Base-by-base conservation (phyloP, 2,329 filamentous ascomycete genomes). In the Aspergillus tanneri region DNA sequence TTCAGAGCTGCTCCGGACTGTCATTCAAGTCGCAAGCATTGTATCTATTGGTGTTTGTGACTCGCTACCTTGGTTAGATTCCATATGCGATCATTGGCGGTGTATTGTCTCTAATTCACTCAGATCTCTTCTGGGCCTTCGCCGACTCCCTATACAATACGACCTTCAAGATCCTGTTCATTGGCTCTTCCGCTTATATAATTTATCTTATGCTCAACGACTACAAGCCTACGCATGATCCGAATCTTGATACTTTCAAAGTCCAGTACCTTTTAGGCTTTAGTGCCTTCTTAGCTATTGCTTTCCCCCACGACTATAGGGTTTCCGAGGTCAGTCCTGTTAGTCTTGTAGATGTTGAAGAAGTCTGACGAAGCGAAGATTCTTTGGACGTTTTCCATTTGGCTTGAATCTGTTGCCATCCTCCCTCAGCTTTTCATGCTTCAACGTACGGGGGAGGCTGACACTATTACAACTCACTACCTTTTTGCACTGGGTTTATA, bases 391-490 rank as follows among this genome's bases (percentile, higher is more conserved):
- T 99, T 97, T 72, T 95, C 88, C 45, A 96, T 99, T 70, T 99
- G 93, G 93, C 82, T 99, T 24, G 93, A 99, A 76, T 86, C 88
- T 4, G 93, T 99, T 14, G 93, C 93, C 43, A 99, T 99, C 61
- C 81, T 99, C 52, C 93, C 93, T 2, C 93, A 99, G 76, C 82
- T 99, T 44, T 97, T 99, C 73, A 95, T 99, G 89, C 80, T 99
- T 55, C 93, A 99, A 75, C 82, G 93, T 63, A 99, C 93, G 0
- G 95, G 93, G 58, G 92, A 97, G 75, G 95, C 93, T 9, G 93
- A 99, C 75, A 96, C 93, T n/a, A 99, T 99, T 66, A 99, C 93
- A 10, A 96, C 91, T 1, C 92, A 99, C 73, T 99, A 99, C 71
- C 81, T 99, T 34, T 96, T 96, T 66, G 92, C 95, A 11, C 79